These are phyloP conservation scores for Orobanche coerulescens DNA, from an alignment of 257 asterid species.

Conservation along the genomic window DNA sequence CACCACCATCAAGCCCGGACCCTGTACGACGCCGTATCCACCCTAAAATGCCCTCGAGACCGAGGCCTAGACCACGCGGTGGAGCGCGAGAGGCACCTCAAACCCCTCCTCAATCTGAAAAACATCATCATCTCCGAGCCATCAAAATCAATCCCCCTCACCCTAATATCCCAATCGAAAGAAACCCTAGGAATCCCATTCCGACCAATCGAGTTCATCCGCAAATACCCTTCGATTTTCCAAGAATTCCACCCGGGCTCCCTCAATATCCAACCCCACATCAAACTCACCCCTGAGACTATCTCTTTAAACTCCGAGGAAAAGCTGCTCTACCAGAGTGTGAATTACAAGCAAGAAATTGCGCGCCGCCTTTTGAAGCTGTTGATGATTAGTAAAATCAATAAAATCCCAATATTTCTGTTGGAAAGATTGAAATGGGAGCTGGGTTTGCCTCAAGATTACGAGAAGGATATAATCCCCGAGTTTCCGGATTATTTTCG, in stretches of 20 bases:
- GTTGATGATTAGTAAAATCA: conserved; percentile 66
- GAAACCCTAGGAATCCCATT: conserved; percentile 51
- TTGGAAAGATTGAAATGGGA: conserved; percentile 73
- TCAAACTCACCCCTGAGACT: conserved; percentile 51
- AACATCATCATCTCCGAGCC: conserved; percentile 70
- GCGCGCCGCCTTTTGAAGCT: conserved; percentile 69
- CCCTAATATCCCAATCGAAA: conserved; percentile 44
- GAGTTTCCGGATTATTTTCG: conserved; percentile 88
- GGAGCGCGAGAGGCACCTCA: conserved; percentile 67
- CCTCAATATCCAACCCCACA: conserved; percentile 57
- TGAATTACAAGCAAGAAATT: conserved; percentile 48
- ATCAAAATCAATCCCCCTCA: conserved; percentile 60
- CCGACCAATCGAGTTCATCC: conserved; percentile 78
- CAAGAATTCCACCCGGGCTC: conserved; percentile 65
- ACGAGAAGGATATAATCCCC: conserved; percentile 42
- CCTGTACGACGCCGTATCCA: conserved; percentile 40
- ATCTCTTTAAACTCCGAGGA: conserved; percentile 50
- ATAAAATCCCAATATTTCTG: conserved; percentile 46
- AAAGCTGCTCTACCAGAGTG: conserved; percentile 42
- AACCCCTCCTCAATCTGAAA: conserved; percentile 58
- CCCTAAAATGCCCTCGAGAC: conserved; percentile 62
- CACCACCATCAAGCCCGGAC: conserved; percentile 37
- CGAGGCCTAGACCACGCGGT: conserved; percentile 94
- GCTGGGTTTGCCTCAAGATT: conserved; percentile 68
- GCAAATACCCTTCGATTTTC: conserved; percentile 58